Conservation (phyloP, 306 rosid species). For the Gynostemma pentaphyllum region DNA sequence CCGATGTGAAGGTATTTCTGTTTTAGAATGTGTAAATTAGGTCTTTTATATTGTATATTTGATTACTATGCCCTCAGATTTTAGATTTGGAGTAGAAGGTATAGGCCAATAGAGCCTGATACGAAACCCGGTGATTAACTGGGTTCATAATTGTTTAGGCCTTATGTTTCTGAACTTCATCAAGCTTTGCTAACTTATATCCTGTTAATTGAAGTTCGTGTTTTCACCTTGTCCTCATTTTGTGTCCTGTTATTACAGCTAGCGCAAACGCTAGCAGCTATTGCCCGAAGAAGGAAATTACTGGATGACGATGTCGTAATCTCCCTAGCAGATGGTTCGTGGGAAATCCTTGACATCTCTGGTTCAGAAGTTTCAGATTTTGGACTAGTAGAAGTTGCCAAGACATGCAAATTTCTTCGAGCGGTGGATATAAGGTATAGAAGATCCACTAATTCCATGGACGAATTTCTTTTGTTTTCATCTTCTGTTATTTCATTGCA, state of each 20-base stretch:
- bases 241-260: slow-evolving; percentile 33
- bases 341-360: slow-evolving; percentile 80
- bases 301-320: slow-evolving; percentile 59
- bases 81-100: neutral
- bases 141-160: too few relatives aligned
- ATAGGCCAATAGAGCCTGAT: neutral
- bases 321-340: slow-evolving; percentile 59
- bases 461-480: neutral
- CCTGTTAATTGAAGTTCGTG: neutral
- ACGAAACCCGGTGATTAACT: neutral
- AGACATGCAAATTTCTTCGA: slow-evolving; percentile 46
- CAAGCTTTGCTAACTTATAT: neutral
- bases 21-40: neutral
- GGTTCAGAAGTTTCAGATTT: slow-evolving; percentile 75
- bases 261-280: slow-evolving; percentile 42
- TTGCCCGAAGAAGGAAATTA: slow-evolving; percentile 70
- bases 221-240: neutral
- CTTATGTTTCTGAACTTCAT: neutral
- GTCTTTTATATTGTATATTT: slow-evolving; percentile 1
- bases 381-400: slow-evolving; percentile 54
- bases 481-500: slow-evolving; percentile 2
- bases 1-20: slow-evolving; percentile 54
- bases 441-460: neutral
- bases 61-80: neutral
- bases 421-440: slow-evolving; percentile 78